phyloP scores from a whole-genome alignment of 371 early-diverging fungal genomes.

The Mucor mucedo region DNA sequence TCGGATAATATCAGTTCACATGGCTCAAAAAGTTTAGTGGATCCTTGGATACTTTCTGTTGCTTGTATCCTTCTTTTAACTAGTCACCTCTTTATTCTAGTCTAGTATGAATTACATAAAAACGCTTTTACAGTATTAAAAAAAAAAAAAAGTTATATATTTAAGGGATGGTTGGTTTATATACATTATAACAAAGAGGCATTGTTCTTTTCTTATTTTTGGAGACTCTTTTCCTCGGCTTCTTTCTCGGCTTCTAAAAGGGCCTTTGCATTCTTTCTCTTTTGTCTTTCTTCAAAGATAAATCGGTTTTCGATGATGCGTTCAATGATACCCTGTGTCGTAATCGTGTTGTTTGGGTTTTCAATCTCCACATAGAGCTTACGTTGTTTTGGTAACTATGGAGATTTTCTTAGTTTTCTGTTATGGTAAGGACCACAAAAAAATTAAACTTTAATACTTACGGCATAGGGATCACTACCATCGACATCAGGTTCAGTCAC shows the following conservation, averaged over 20 bases:
- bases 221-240: conserved; percentile 51
- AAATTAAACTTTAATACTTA: conserved; percentile 20
- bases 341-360: conserved; percentile 73
- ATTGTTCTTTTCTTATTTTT: background rate
- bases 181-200: background rate
- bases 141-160: background rate
- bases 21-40: background rate
- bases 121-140: background rate
- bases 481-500: conserved; percentile 67
- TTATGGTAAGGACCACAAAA: background rate
- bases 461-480: conserved; percentile 82
- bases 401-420: background rate
- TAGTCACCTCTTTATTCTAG: background rate
- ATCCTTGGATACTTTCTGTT: background rate
- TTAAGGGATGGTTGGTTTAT: background rate
- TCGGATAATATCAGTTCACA: background rate
- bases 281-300: conserved; percentile 75
- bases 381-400: conserved; percentile 68
- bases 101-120: background rate
- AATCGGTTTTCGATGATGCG: conserved; percentile 87
- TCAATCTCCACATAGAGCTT: conserved; percentile 79
- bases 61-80: background rate
- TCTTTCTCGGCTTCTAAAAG: conserved; percentile 69
- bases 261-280: conserved; percentile 74
- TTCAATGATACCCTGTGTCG: conserved; percentile 84